These are phyloP conservation scores for Rhodotorula sp. DNA, from an alignment of 1,284 basidiomycete species.

Conservation along the genomic window DNA sequence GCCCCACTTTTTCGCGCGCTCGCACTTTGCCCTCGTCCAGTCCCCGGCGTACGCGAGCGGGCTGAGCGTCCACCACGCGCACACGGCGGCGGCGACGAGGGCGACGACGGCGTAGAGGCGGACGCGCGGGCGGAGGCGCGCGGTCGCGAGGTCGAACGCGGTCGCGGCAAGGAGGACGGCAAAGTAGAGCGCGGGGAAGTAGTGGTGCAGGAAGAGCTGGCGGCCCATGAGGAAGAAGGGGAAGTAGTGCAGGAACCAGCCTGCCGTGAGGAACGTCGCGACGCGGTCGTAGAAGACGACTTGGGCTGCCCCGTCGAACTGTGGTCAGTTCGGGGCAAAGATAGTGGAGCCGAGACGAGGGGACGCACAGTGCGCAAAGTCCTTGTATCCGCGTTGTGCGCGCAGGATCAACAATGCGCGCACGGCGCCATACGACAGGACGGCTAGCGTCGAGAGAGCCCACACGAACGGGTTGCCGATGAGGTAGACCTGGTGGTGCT, in stretches of 20 bases:
- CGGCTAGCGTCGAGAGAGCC: conserved; percentile 76
- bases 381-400: conserved; percentile 83
- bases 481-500: conserved; percentile 91
- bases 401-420: conserved; percentile 81
- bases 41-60: conserved; percentile 79
- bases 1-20: conserved; percentile 71
- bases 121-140: conserved; percentile 70
- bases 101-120: conserved; percentile 77
- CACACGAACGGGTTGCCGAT: conserved; percentile 92
- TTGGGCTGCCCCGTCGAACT: conserved; percentile 60
- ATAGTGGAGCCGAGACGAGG: no score
- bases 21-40: conserved; percentile 83
- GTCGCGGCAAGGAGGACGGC: conserved; percentile 76
- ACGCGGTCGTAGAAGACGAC: conserved; percentile 88
- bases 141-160: conserved; percentile 83
- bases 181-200: conserved; percentile 94
- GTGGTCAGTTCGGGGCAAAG: background rate
- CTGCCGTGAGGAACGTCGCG: conserved; percentile 87
- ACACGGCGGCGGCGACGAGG: conserved; percentile 64
- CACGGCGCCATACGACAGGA: conserved; percentile 66
- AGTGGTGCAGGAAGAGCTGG: conserved; percentile 95
- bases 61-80: conserved; percentile 79
- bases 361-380: conserved; percentile 77
- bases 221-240: conserved; percentile 96
- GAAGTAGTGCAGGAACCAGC: conserved; percentile 91